These are phyloP conservation scores for Sporothrix sp. DNA, from an alignment of 2,329 filamentous ascomycete genomes.

Conservation along the genomic window DNA sequence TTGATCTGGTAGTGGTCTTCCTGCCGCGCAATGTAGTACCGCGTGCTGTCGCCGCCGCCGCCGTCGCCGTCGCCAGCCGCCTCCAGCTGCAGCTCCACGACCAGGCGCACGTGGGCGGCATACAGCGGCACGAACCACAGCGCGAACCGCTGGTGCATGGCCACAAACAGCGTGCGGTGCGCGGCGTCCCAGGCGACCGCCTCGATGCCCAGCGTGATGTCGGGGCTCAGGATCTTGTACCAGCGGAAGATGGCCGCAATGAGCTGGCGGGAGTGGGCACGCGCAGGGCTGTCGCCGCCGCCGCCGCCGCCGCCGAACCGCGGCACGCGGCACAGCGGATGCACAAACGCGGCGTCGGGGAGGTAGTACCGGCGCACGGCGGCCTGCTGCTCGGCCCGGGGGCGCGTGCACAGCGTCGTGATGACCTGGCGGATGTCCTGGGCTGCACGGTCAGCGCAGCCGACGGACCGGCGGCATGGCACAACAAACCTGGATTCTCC, in stretches of 20 bases:
- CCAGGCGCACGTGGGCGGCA: slow-evolving; percentile 55
- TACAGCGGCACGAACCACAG: slow-evolving; percentile 73
- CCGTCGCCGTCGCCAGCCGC: neutral
- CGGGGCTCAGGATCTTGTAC: slow-evolving; percentile 76
- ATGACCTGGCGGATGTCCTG: slow-evolving; percentile 13
- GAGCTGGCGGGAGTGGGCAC: slow-evolving; percentile 49
- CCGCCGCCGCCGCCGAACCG: slow-evolving; percentile 28
- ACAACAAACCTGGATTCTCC: slow-evolving; percentile 13
- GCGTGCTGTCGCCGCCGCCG: slow-evolving; percentile 21
- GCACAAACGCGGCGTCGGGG: slow-evolving; percentile 15
- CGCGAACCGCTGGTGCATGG: slow-evolving; percentile 63
- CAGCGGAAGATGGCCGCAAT: slow-evolving; percentile 65
- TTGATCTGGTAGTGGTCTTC: slow-evolving; percentile 74
- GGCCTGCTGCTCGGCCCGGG: slow-evolving; percentile 12
- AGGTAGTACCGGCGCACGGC: slow-evolving; percentile 13
- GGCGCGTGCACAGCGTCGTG: slow-evolving; percentile 9
- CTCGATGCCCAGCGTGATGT: slow-evolving; percentile 58
- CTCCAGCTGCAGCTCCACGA: slow-evolving; percentile 57
- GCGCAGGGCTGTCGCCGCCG: neutral
- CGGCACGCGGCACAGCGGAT: slow-evolving; percentile 36
- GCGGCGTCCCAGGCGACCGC: slow-evolving; percentile 58
- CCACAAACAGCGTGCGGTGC: slow-evolving; percentile 60
- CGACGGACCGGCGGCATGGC: neutral
- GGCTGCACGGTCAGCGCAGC: neutral
- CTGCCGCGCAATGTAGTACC: slow-evolving; percentile 66